phyloP scores from a whole-genome alignment of 306 rosid species.

The Quercus wislizeni region DNA sequence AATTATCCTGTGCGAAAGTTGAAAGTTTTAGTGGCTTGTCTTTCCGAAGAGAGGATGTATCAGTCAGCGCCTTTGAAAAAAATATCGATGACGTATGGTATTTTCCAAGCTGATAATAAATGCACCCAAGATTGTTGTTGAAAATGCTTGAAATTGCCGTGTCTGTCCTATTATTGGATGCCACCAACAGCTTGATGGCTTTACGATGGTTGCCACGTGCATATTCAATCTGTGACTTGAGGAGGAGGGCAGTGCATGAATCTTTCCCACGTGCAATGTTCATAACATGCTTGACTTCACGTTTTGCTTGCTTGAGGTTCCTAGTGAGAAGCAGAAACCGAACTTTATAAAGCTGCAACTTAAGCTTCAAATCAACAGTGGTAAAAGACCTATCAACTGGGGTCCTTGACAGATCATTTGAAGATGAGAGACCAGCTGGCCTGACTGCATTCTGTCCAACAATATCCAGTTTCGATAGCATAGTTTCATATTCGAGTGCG shows the following conservation, averaged over 20 bases:
- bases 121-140: slow-evolving; percentile 95
- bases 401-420: slow-evolving; percentile 66
- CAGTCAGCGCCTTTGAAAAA: slow-evolving; percentile 83
- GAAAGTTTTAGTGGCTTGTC: slow-evolving; percentile 68
- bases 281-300: slow-evolving; percentile 95
- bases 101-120: slow-evolving; percentile 92
- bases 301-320: slow-evolving; percentile 90
- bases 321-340: slow-evolving; percentile 83
- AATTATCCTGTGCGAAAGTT: slow-evolving; percentile 79
- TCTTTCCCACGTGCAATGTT: slow-evolving; percentile 90
- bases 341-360: slow-evolving; percentile 91
- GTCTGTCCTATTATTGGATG: slow-evolving; percentile 81
- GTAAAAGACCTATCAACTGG: slow-evolving; percentile 62
- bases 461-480: slow-evolving; percentile 52
- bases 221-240: slow-evolving; percentile 96
- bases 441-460: slow-evolving; percentile 61
- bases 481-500: slow-evolving; percentile 70
- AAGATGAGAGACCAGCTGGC: slow-evolving; percentile 52
- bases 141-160: slow-evolving; percentile 65
- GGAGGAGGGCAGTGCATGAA: slow-evolving; percentile 85
- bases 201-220: slow-evolving; percentile 96
- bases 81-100: slow-evolving; percentile 77
- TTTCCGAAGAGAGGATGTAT: slow-evolving; percentile 73
- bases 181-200: slow-evolving; percentile 91
- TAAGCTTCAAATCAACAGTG: slow-evolving; percentile 79